Evolutionary conservation across 257 asterid genomes (phyloP).

Genomic region (Solanum chilense): DNA sequence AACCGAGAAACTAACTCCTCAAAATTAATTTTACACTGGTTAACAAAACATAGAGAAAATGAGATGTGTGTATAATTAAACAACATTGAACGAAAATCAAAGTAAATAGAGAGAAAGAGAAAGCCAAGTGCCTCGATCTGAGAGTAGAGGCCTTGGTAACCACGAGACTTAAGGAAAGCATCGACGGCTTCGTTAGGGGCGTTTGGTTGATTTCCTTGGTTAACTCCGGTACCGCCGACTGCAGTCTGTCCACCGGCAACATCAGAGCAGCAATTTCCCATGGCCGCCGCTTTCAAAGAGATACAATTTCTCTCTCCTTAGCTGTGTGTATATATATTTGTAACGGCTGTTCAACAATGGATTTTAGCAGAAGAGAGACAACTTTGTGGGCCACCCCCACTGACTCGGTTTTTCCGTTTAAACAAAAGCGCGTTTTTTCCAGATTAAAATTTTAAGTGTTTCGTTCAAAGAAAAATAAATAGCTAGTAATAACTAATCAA

Average conservation of each 20-base stretch:
- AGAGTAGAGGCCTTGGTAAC: constrained; percentile 66
- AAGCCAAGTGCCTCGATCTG: constrained; percentile 77
- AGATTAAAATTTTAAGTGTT: background rate
- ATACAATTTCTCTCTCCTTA: background rate
- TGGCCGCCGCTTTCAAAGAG: constrained; percentile 16
- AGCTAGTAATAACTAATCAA: too few species aligned
- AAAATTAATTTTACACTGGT: background rate
- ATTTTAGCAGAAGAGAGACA: background rate
- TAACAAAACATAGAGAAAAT: background rate
- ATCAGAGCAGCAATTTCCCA: constrained; percentile 98
- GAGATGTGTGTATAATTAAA: background rate
- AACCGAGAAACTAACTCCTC: background rate
- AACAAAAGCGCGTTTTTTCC: background rate
- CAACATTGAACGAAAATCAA: background rate
- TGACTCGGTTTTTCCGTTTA: background rate
- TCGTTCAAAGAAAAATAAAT: background rate
- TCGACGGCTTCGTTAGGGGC: constrained; percentile 73
- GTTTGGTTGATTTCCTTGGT: constrained; percentile 21
- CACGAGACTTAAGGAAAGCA: constrained; percentile 77
- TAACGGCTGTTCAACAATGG: background rate
- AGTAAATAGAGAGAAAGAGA: background rate
- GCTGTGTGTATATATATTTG: background rate
- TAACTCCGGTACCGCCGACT: constrained; percentile 52
- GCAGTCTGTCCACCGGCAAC: constrained; percentile 71
- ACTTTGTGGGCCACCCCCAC: background rate